Conservation (phyloP, 371 early-diverging fungal species). For the Mortierella sp. region DNA sequence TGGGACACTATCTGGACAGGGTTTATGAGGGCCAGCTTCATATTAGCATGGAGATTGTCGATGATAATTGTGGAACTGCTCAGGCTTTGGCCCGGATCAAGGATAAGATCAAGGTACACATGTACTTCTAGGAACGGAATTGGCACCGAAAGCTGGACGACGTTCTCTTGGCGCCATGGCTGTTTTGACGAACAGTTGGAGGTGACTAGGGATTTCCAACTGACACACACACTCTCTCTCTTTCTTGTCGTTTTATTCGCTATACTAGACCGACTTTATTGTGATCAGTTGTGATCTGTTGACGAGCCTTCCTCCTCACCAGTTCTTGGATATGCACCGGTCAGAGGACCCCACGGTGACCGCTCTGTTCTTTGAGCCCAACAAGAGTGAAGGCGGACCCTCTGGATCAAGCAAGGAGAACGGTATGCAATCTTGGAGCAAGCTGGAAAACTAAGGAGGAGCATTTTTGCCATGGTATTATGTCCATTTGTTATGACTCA, state of each 20-base stretch:
- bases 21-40: constrained; percentile 79
- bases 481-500: neutral
- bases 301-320: constrained; percentile 85
- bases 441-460: too few relatives aligned
- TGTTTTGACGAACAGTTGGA: neutral
- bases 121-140: neutral
- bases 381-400: constrained; percentile 65
- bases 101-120: constrained; percentile 79
- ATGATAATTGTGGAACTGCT: constrained; percentile 87
- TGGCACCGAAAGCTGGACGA: neutral
- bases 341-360: constrained; percentile 82
- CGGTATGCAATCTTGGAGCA: constrained; percentile 49
- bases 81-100: constrained; percentile 86
- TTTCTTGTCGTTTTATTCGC: neutral
- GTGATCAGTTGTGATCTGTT: constrained; percentile 92
- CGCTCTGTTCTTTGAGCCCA: constrained; percentile 83
- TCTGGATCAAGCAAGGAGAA: constrained; percentile 67
- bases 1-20: constrained; percentile 80
- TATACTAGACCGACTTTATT: constrained; percentile 87
- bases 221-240: neutral
- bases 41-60: constrained; percentile 68
- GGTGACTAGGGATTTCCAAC: neutral
- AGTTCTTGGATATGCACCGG: constrained; percentile 86
- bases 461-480: too few relatives aligned
- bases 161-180: neutral